A percentile compares a stretch with the other conserved stretches of the same genome.
phyloP scores from a whole-genome alignment of 2,329 filamentous ascomycete genomes.

The Fonsecaea monophora region DNA sequence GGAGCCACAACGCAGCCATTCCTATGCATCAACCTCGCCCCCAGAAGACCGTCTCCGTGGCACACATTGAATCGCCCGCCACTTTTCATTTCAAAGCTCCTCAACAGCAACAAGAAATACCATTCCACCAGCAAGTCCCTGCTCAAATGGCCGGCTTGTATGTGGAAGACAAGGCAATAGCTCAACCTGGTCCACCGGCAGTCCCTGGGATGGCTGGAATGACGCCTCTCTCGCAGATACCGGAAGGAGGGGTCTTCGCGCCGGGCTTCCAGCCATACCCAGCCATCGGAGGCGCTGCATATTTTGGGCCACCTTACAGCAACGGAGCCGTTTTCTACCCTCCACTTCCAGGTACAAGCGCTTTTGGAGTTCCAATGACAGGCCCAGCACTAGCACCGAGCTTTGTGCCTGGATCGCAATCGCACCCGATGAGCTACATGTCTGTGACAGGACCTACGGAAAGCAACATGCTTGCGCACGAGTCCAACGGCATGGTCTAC shows the following conservation, averaged over 20 bases:
- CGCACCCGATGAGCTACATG: constrained; percentile 38
- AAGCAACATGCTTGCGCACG: constrained; percentile 73
- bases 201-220: constrained; percentile 73
- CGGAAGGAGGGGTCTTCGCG: constrained; percentile 88
- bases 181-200: constrained; percentile 58
- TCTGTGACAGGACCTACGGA: constrained; percentile 45
- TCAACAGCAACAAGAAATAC: constrained; percentile 74
- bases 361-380: constrained; percentile 46
- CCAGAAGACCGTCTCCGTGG: constrained; percentile 91
- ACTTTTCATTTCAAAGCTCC: constrained; percentile 65
- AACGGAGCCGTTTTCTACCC: constrained; percentile 56
- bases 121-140: constrained; percentile 95
- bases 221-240: constrained; percentile 88
- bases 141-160: constrained; percentile 68
- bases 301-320: constrained; percentile 61
- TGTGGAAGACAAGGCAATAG: constrained; percentile 41
- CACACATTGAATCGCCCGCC: constrained; percentile 86
- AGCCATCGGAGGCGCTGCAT: constrained; percentile 67
- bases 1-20: constrained; percentile 65
- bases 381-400: constrained; percentile 38
- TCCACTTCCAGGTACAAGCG: constrained; percentile 64
- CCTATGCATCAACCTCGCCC: constrained; percentile 94
- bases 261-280: constrained; percentile 82
- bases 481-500: constrained; percentile 94
- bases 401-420: constrained; percentile 39